Evolutionary conservation across 495 filamentous ascomycete genomes (phyloP).

Genomic region (Penicillium ucsense): DNA sequence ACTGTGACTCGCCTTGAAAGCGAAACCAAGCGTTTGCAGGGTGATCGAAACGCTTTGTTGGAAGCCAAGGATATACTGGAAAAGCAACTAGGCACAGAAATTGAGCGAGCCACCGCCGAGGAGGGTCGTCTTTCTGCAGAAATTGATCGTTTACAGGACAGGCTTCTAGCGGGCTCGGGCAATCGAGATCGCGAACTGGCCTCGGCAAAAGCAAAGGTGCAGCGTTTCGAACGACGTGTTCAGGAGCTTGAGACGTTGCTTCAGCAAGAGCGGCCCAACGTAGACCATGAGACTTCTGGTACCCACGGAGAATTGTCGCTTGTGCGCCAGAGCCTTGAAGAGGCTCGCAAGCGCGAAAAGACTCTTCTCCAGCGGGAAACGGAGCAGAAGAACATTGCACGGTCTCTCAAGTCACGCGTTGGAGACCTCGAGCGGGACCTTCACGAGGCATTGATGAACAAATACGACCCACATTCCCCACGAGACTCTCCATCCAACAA

Average conservation of each 20-base stretch:
- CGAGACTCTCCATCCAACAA: conserved; percentile 44
- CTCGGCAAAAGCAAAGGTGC: conserved; percentile 43
- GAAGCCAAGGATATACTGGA: conserved; percentile 45
- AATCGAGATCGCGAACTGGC: conserved; percentile 40
- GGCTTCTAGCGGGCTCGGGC: conserved; percentile 30
- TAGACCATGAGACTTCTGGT: conserved; percentile 25
- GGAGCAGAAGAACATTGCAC: conserved; percentile 44
- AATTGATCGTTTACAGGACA: conserved; percentile 46
- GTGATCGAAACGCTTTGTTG: conserved; percentile 43
- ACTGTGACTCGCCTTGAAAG: conserved; percentile 48
- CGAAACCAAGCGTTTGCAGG: conserved; percentile 47
- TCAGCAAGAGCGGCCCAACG: conserved; percentile 28
- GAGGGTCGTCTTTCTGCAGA: conserved; percentile 49
- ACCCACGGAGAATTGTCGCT: conserved; percentile 47
- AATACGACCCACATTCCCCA: conserved; percentile 34
- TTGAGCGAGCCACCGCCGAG: conserved; percentile 46
- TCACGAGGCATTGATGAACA: conserved; percentile 42
- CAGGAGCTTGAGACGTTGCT: conserved; percentile 49
- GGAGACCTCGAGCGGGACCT: conserved; percentile 47
- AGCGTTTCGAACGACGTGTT: conserved; percentile 49
- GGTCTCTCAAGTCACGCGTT: conserved; percentile 45
- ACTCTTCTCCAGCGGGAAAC: conserved; percentile 53
- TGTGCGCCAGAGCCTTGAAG: conserved; percentile 50
- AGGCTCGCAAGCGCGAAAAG: conserved; percentile 53
- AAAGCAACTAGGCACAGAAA: conserved; percentile 43